Evolutionary conservation across 495 filamentous ascomycete genomes (phyloP).

Genomic region (Penicillium chermesinum): DNA sequence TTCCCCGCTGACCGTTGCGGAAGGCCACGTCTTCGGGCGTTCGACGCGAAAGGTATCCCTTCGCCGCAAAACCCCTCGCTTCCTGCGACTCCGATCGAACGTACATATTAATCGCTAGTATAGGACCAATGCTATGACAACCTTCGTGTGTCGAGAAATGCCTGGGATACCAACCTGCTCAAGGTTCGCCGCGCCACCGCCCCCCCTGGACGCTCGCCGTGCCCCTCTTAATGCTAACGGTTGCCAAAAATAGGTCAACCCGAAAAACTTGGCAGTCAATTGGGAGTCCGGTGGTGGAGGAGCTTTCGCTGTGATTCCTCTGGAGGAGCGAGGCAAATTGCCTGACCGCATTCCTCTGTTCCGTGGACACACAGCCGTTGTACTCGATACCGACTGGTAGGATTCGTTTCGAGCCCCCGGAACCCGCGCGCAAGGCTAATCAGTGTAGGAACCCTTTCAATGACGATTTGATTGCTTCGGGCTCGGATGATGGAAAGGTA

Average conservation of each 20-base stretch:
- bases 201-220: conserved; percentile 26
- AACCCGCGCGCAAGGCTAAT: background rate
- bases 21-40: conserved; percentile 97
- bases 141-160: conserved; percentile 88
- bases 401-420: conserved; percentile 14
- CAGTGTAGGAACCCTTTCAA: conserved; percentile 82
- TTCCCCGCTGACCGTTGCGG: conserved; percentile 26
- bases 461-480: conserved; percentile 85
- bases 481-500: conserved; percentile 92
- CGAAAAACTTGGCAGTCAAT: conserved; percentile 94
- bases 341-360: conserved; percentile 94
- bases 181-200: conserved; percentile 58
- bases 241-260: conserved; percentile 63
- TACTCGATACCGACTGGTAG: conserved; percentile 97
- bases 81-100: background rate
- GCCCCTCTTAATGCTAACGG: conserved; percentile 20
- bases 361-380: conserved; percentile 88
- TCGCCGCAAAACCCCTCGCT: background rate
- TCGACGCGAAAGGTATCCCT: conserved; percentile 74
- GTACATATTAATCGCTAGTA: conserved; percentile 6
- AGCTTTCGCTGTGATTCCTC: conserved; percentile 92
- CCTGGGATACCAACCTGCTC: conserved; percentile 97
- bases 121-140: conserved; percentile 96
- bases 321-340: conserved; percentile 79
- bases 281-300: conserved; percentile 97